A percentile compares a stretch with the other conserved stretches of the same genome.
phyloP scores from a whole-genome alignment of 2,329 filamentous ascomycete genomes.

The Arthrobotrys sphaeroides region DNA sequence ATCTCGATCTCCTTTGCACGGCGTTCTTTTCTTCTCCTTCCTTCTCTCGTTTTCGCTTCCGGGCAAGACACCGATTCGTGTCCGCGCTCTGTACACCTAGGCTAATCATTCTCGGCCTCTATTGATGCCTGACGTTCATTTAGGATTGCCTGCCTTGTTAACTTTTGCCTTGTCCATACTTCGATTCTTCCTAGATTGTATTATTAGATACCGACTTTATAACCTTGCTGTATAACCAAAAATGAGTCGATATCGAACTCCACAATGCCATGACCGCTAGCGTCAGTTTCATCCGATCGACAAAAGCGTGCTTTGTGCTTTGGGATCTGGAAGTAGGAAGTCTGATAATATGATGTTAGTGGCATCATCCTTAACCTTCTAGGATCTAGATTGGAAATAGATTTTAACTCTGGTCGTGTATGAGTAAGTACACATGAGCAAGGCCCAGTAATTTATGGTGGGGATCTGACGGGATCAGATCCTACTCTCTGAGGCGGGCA shows the following conservation, averaged over 20 bases:
- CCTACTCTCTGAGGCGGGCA: not conserved
- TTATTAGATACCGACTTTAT: conserved; percentile 37
- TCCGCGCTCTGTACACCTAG: conserved; percentile 17
- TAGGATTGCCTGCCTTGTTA: conserved; percentile 20
- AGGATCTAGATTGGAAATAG: conserved; percentile 36
- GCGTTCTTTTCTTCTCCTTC: not conserved
- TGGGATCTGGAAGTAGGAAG: not conserved
- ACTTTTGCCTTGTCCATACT: conserved; percentile 5
- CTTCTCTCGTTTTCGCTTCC: not conserved
- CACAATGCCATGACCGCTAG: conserved; percentile 6
- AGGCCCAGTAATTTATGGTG: not conserved
- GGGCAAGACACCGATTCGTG: not conserved
- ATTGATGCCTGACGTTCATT: conserved; percentile 36
- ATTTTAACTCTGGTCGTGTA: not conserved
- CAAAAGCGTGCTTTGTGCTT: not conserved
- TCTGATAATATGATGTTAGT: conserved; percentile 8
- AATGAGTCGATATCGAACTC: conserved; percentile 26
- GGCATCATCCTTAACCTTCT: not conserved
- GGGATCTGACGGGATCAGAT: conserved; percentile 29
- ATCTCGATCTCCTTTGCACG: not conserved
- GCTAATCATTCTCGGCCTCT: not conserved
- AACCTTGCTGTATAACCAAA: conserved; percentile 1
- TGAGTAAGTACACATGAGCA: not conserved
- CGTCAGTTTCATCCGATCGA: not conserved
- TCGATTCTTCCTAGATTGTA: conserved; percentile 48